Evolutionary conservation across 495 filamentous ascomycete species (phyloP), one percentile per base, ranked within the genome.

Genomic region (Pseudotulostoma volvatum): DNA sequence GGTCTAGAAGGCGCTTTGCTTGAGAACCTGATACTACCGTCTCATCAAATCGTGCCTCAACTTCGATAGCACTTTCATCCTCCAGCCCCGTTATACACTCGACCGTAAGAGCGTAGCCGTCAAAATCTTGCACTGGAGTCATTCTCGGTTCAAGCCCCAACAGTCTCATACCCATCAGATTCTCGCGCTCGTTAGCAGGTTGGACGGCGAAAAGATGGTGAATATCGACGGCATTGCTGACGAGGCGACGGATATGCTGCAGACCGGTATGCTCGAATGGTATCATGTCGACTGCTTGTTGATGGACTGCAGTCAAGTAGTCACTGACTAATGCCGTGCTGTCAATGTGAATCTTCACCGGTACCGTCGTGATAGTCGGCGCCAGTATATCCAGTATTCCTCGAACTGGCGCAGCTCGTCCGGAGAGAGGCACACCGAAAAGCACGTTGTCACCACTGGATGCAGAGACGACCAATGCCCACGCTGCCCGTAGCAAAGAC

Each of bases 231-330:
- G 71, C 64, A 19, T 72, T 70, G 0, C 55, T 35, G 28, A 60
- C 64, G 11, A 76, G 45, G 3, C 51, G 49, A 20, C 32, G 30
- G 23, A 81, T 79, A 31, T 76, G 60, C 48, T 66, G 61, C 2
- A 72, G 42, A 5, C 67, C 67, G 16, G 49, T 34, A 18, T 69
- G 64, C 38, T 70, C 56, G 38, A 52, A 58, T 4, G 56, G 49
- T 7, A 60, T 54, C 42, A 64, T 52, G 5, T 51, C 42, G n/a
- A 36, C 44, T 28, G 42, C 40, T 42, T 57, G 49, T 7, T 40
- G 28, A 18, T 67, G 63, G 2, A 72, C 19, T 0, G 51, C 21
- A 18, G 56, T 44, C 7, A 77, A 45, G 38, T 50, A 44, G 1
- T 57, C 44, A 2, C 34, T 9, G 5, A 69, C 45, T 4, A 34